Evolutionary conservation across 2,329 filamentous ascomycete genomes (phyloP).

Genomic region (Corinectria fuckeliana): DNA sequence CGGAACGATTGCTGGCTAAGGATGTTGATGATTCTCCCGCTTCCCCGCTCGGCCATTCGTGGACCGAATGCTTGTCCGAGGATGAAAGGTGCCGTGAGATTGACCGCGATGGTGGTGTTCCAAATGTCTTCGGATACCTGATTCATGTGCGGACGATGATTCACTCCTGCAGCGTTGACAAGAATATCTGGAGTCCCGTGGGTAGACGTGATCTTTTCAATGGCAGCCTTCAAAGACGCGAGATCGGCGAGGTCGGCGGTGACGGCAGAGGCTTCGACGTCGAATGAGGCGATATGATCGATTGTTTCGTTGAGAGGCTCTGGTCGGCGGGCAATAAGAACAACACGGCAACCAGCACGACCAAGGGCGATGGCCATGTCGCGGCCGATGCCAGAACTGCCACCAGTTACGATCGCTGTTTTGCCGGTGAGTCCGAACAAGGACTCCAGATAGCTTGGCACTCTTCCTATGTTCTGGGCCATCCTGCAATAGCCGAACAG

Average conservation of each 20-base stretch:
- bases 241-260: conserved; percentile 27
- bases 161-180: conserved; percentile 42
- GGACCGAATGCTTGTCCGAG: conserved; percentile 44
- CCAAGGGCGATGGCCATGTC: conserved; percentile 41
- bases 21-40: conserved; percentile 45
- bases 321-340: conserved; percentile 40
- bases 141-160: conserved; percentile 41
- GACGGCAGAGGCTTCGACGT: conserved; percentile 34
- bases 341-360: conserved; percentile 39
- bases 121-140: conserved; percentile 37
- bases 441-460: conserved; percentile 35
- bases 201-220: conserved; percentile 27
- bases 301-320: conserved; percentile 34
- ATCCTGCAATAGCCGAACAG: too few relatives aligned
- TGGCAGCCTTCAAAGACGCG: conserved; percentile 19
- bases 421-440: conserved; percentile 41
- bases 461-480: conserved; percentile 14
- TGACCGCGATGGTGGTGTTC: conserved; percentile 42
- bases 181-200: conserved; percentile 42
- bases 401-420: conserved; percentile 42
- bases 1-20: conserved; percentile 42
- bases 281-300: conserved; percentile 31
- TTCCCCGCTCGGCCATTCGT: conserved; percentile 39
- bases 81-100: conserved; percentile 43
- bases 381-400: conserved; percentile 45